A percentile compares a stretch with the other conserved stretches of the same genome.
These are phyloP conservation scores for Tetraselmis chui DNA, from an alignment of 139 green algal genomes.

Conservation along the genomic window DNA sequence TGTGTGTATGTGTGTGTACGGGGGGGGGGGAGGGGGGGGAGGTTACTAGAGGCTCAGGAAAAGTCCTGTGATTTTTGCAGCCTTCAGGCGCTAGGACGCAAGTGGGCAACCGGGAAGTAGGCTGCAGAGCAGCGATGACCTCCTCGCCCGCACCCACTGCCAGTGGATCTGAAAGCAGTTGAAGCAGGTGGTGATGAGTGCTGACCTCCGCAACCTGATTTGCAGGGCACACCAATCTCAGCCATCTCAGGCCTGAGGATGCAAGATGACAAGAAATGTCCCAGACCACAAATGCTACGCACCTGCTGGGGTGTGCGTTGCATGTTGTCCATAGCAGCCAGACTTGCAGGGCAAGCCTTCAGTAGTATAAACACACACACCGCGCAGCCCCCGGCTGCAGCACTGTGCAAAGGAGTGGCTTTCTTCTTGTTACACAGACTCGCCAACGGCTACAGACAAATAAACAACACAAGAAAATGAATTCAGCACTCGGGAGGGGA, in stretches of 20 bases:
- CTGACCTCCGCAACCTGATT: neutral
- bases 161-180: neutral
- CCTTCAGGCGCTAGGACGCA: slow-evolving; percentile 60
- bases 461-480: too few relatives aligned
- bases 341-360: neutral
- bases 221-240: slow-evolving; percentile 1
- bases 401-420: slow-evolving; percentile 13
- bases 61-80: slow-evolving; percentile 61
- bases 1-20: too few relatives aligned
- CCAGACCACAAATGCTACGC: too few relatives aligned
- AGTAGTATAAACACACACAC: slow-evolving; percentile 9
- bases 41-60: slow-evolving; percentile 35
- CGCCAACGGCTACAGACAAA: neutral
- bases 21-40: neutral
- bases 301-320: slow-evolving; percentile 6
- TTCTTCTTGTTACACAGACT: neutral
- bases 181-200: neutral
- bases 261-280: too few relatives aligned
- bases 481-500: too few relatives aligned
- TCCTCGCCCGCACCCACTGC: neutral
- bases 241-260: too few relatives aligned
- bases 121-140: neutral
- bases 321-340: neutral
- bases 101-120: slow-evolving; percentile 13
- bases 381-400: slow-evolving; percentile 4